These are phyloP conservation scores for Elaeis oleifera DNA, from an alignment of 202 grass and related monocot genomes.

Conservation along the genomic window DNA sequence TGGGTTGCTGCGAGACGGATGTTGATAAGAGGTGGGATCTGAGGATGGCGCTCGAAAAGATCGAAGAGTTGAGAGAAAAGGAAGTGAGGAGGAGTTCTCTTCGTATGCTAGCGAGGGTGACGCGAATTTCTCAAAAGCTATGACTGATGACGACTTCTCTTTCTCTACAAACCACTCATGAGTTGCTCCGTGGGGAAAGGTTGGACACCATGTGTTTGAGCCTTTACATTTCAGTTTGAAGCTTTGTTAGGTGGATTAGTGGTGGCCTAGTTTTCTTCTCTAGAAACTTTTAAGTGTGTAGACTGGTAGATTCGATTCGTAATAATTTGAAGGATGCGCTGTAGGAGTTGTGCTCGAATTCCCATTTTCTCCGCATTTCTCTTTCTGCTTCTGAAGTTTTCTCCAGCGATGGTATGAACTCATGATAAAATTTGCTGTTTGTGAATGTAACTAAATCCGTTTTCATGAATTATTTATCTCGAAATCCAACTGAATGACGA, in stretches of 20 bases:
- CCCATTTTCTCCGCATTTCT: too few species aligned
- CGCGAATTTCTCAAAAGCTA: background rate
- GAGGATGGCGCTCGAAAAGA: constrained; percentile 3
- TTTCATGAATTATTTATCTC: too few species aligned
- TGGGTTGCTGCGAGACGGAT: constrained; percentile 15
- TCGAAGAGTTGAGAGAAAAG: constrained; percentile 5
- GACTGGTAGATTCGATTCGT: constrained; percentile 14
- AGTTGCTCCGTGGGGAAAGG: too few species aligned
- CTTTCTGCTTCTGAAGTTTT: too few species aligned
- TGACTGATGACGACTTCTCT: background rate
- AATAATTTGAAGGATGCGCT: constrained; percentile 1
- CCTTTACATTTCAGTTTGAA: too few species aligned
- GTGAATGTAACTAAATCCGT: too few species aligned
- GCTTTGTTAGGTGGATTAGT: too few species aligned
- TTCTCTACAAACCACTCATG: background rate
- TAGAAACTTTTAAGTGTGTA: constrained; percentile 15
- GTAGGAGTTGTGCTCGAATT: background rate
- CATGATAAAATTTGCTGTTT: too few species aligned
- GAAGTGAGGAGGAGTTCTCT: constrained; percentile 33
- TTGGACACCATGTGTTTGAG: too few species aligned
- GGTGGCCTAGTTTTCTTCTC: too few species aligned
- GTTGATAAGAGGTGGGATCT: constrained; percentile 21
- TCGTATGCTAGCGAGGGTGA: constrained; percentile 23
- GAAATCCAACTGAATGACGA: too few species aligned
- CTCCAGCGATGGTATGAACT: too few species aligned